Evolutionary conservation across 2,329 filamentous ascomycete genomes (phyloP).

Genomic region (Aspergillus alliaceus): DNA sequence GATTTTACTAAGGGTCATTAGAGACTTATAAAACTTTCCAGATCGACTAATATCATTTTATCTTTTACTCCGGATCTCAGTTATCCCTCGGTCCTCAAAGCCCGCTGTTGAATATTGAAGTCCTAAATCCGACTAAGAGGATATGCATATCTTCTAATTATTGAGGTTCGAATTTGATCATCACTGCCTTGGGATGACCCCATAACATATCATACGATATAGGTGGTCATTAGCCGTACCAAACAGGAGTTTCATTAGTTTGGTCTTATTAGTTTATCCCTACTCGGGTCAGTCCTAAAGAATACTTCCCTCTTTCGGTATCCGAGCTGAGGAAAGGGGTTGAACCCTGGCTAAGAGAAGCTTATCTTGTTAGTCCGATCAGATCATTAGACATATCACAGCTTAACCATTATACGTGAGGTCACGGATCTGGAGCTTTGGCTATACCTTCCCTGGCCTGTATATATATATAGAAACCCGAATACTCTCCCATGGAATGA

Average conservation of each 20-base stretch:
- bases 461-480: too few species aligned
- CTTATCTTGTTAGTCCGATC: background rate
- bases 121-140: background rate
- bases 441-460: too few species aligned
- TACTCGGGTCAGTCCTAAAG: background rate
- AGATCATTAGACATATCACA: background rate
- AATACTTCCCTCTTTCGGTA: background rate
- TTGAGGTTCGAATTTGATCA: background rate
- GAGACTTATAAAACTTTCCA: background rate
- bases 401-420: too few species aligned
- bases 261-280: background rate
- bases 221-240: background rate
- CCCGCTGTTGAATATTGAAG: background rate
- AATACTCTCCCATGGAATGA: too few species aligned
- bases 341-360: background rate
- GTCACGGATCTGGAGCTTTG: too few species aligned
- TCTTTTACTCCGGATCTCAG: too few species aligned
- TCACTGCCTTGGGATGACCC: background rate
- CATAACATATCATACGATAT: background rate
- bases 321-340: background rate
- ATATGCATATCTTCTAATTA: background rate
- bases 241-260: background rate
- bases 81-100: background rate
- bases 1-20: background rate
- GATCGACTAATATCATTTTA: too few species aligned